Evolutionary conservation across 1,284 basidiomycete species (phyloP).

Genomic region (Leucoagaricus sp.): DNA sequence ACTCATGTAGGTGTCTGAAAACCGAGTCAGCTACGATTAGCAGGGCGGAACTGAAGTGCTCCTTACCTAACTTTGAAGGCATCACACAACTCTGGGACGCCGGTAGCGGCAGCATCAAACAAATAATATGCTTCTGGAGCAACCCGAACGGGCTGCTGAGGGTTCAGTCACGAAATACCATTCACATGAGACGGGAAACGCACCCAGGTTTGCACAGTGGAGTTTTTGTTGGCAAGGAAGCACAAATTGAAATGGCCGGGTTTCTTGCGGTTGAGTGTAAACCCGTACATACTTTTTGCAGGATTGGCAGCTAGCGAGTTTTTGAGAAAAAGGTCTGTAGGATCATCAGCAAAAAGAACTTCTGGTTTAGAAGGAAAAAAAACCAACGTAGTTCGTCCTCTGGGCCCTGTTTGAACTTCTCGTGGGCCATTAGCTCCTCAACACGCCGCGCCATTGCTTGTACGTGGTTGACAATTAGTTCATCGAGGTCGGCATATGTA

Average conservation of each 20-base stretch:
- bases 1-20: conserved; percentile 74
- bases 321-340: conserved; percentile 81
- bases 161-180: conserved; percentile 16
- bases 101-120: conserved; percentile 85
- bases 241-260: conserved; percentile 94
- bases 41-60: not conserved
- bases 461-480: conserved; percentile 96
- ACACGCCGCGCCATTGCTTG: conserved; percentile 93
- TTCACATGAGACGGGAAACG: not conserved
- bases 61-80: conserved; percentile 90
- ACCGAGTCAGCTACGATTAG: not conserved
- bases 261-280: conserved; percentile 86
- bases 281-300: conserved; percentile 94
- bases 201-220: conserved; percentile 92
- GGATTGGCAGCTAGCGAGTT: conserved; percentile 94
- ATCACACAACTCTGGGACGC: conserved; percentile 90
- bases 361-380: conserved; percentile 4
- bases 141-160: conserved; percentile 78
- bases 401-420: conserved; percentile 91
- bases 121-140: conserved; percentile 90
- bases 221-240: conserved; percentile 91
- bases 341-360: conserved; percentile 1
- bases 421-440: conserved; percentile 94
- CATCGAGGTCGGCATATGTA: conserved; percentile 94
- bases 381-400: conserved; percentile 89